Base-by-base conservation (phyloP, 352 stramenopile species). In the Phytophthora crassamura region DNA sequence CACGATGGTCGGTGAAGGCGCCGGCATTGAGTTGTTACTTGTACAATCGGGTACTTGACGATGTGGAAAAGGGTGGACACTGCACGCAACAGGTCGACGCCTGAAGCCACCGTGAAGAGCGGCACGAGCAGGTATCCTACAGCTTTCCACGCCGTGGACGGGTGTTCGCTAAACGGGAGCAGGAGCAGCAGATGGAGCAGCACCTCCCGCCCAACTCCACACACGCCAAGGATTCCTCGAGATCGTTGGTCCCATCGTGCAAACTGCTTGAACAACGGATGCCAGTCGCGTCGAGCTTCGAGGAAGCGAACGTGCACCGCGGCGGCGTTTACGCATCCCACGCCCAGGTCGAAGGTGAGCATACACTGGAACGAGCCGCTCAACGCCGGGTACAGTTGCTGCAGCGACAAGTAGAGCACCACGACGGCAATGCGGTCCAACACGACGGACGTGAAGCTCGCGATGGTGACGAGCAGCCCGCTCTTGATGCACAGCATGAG, bases 401-500 rank as follows among this genome's bases (percentile, higher is more conserved):
- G 72, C 16, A 95, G 67, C 15, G 83, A 80, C 7, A 74, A 74
- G 59, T 92, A 93, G 8, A 87, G 56, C 35, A 73, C 83, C 11
- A 90, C 35, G 34, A 88, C 64, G 15, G 72, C 71, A 7, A 93
- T 53, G 39, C 87, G 84, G 63, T 95, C 86, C 22, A 95, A 62
- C 9, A 91, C 53, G 16, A 93, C 69, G 0, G 83, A 87, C n/a
- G 78, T 74, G 45, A 84, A 90, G 60, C 80, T 86, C 47, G 89
- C 73, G 59, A 89, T 74, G 4, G 83, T 86, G 20, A 93, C 84
- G 11, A 95, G 62, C 22, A 89, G 56, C 7, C 84, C 86, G 46
- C 86, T 92, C 53, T 93, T 91, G 70, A 93, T 83, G 66, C 63
- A 90, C 33, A 95, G 59, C 55, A 72, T 80, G 28, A 89, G 59